These are phyloP conservation scores for Juncus effusus DNA, from an alignment of 176 grass and related monocot species.

Conservation along the genomic window DNA sequence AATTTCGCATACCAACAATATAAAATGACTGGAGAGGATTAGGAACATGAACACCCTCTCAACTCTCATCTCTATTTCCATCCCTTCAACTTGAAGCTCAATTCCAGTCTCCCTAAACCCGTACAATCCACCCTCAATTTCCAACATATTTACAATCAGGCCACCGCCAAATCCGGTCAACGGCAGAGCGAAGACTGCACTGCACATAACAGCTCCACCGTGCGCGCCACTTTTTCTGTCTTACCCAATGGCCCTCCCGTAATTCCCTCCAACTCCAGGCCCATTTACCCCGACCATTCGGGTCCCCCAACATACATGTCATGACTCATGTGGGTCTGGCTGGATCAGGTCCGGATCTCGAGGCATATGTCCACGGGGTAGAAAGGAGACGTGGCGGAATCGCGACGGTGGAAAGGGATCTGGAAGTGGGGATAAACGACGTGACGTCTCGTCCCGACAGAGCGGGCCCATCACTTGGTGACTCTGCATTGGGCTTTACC, in stretches of 20 bases:
- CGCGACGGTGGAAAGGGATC: slow-evolving; percentile 8
- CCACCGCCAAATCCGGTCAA: slow-evolving; percentile 22
- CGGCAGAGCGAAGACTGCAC: not conserved
- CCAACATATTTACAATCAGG: not conserved
- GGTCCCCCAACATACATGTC: slow-evolving; percentile 5
- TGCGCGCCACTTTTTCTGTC: slow-evolving; percentile 19
- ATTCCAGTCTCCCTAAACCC: too few species aligned
- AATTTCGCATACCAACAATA: too few species aligned
- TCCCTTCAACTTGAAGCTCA: too few species aligned
- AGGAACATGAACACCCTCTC: too few species aligned
- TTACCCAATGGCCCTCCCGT: not conserved
- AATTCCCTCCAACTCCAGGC: not conserved
- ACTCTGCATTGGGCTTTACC: not conserved
- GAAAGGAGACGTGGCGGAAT: slow-evolving; percentile 9
- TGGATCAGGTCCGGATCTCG: slow-evolving; percentile 34
- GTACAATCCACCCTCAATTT: not conserved
- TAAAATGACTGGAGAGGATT: too few species aligned
- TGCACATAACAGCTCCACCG: not conserved
- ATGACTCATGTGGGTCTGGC: slow-evolving; percentile 27
- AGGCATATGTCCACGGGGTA: not conserved
- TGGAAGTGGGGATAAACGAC: slow-evolving; percentile 24
- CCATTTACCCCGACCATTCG: not conserved
- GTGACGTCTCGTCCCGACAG: slow-evolving; percentile 51
- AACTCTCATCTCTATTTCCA: too few species aligned
- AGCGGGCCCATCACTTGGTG: slow-evolving; percentile 23